Evolutionary conservation across 2,329 filamentous ascomycete genomes (phyloP).

Genomic region (Aquanectria penicillioides): DNA sequence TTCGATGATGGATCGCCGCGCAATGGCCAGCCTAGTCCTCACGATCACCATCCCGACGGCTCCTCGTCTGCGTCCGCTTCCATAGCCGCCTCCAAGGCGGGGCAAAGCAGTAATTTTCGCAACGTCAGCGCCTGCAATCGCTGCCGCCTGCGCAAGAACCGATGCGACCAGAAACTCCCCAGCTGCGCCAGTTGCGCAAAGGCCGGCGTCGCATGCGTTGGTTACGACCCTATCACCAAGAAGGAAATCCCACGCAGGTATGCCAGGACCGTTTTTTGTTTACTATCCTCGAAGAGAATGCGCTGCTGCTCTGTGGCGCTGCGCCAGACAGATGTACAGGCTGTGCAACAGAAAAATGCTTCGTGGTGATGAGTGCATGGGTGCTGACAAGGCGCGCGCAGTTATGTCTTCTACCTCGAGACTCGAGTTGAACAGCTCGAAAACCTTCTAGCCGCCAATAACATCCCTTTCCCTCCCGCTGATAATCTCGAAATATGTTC

Average conservation of each 20-base stretch:
- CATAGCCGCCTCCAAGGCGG: slow-evolving; percentile 53
- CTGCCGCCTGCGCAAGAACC: slow-evolving; percentile 90
- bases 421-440: slow-evolving; percentile 87
- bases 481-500: slow-evolving; percentile 74
- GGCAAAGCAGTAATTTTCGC: slow-evolving; percentile 75
- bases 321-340: not conserved
- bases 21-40: slow-evolving; percentile 42
- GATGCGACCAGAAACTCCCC: slow-evolving; percentile 92
- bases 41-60: slow-evolving; percentile 44
- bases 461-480: slow-evolving; percentile 77
- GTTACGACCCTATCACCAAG: slow-evolving; percentile 96
- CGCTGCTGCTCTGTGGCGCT: slow-evolving; percentile 11
- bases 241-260: slow-evolving; percentile 92
- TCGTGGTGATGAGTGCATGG: not conserved
- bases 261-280: slow-evolving; percentile 60
- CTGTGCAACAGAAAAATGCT: not conserved
- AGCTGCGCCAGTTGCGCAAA: slow-evolving; percentile 94
- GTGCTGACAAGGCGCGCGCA: slow-evolving; percentile 49
- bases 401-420: slow-evolving; percentile 96
- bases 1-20: slow-evolving; percentile 57
- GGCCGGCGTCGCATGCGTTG: slow-evolving; percentile 89
- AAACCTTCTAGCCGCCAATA: slow-evolving; percentile 73
- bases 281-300: too few species aligned
- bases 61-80: slow-evolving; percentile 41
- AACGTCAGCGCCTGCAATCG: slow-evolving; percentile 96